Conservation (phyloP, 495 filamentous ascomycete genomes). For the Pyrenopolyporus hunteri region DNA sequence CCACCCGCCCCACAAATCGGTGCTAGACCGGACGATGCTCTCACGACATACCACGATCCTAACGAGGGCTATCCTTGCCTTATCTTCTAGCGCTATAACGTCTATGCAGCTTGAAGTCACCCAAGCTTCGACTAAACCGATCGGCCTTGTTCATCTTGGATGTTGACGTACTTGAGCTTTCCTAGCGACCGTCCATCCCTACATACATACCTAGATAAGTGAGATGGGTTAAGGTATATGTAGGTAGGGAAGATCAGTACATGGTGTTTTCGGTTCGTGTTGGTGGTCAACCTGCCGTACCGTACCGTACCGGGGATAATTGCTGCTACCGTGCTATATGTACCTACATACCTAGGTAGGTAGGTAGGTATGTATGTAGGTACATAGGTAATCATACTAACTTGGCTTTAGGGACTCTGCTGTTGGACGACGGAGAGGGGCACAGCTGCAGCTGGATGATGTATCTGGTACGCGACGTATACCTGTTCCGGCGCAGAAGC, state of each 20-base stretch:
- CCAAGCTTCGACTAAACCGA: conserved; percentile 23
- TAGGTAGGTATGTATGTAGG: conserved; percentile 6
- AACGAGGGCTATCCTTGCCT: conserved; percentile 24
- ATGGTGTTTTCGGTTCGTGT: background rate
- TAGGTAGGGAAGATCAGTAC: too few species aligned
- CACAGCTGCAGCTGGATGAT: conserved; percentile 5
- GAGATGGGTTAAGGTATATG: too few species aligned
- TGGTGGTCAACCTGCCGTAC: background rate
- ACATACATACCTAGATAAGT: background rate
- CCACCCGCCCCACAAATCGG: conserved; percentile 33
- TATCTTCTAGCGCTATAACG: conserved; percentile 26
- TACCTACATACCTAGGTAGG: background rate
- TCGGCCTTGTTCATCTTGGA: conserved; percentile 20
- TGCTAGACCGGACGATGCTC: conserved; percentile 34
- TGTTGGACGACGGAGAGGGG: conserved; percentile 22
- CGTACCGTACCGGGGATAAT: conserved; percentile 1
- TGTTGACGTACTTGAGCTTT: conserved; percentile 29
- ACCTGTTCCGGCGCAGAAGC: conserved; percentile 19
- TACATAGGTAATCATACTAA: background rate
- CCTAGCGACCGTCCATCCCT: conserved; percentile 1
- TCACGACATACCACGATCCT: conserved; percentile 22
- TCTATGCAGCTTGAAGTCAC: conserved; percentile 35
- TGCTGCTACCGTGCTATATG: background rate
- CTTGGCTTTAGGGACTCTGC: conserved; percentile 9
- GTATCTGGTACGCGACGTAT: conserved; percentile 26